Conservation (phyloP, 2,329 filamentous ascomycete genomes). For the Moelleriella libera region DNA sequence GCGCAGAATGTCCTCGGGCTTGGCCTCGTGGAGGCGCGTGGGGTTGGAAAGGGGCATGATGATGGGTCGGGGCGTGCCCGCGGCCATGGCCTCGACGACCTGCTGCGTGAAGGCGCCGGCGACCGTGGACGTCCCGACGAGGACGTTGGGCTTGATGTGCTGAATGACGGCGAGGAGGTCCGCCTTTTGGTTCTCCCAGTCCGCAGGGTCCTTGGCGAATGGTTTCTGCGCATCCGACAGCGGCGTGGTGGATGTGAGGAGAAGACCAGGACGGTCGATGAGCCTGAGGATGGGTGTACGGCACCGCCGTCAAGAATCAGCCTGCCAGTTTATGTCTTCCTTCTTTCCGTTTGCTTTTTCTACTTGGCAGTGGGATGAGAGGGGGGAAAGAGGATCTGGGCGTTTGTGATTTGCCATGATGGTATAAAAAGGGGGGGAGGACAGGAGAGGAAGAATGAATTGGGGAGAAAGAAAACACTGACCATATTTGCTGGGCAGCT, state of each 20-base stretch:
- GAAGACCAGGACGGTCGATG: constrained; percentile 68
- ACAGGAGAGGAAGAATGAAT: too few species aligned
- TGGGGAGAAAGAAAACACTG: constrained; percentile 6
- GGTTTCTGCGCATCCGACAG: constrained; percentile 52
- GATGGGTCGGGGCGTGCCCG: constrained; percentile 57
- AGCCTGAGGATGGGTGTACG: too few species aligned
- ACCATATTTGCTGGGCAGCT: constrained; percentile 71
- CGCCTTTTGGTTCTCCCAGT: constrained; percentile 46
- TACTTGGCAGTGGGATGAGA: too few species aligned
- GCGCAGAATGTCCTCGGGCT: constrained; percentile 57
- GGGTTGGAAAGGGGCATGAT: constrained; percentile 77
- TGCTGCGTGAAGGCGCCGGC: constrained; percentile 64
- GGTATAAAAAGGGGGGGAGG: too few species aligned
- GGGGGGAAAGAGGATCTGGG: too few species aligned
- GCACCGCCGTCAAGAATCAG: too few species aligned
- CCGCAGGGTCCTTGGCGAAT: constrained; percentile 49
- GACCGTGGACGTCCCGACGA: constrained; percentile 73
- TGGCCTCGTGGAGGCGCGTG: constrained; percentile 69
- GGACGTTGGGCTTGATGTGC: constrained; percentile 61
- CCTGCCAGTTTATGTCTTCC: too few species aligned
- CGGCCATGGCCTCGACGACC: constrained; percentile 61
- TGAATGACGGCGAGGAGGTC: constrained; percentile 54
- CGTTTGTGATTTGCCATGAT: too few species aligned
- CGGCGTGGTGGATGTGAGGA: constrained; percentile 51
- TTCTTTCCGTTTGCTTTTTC: too few species aligned